Percentiles rank a stretch among this genome's conserved stretches.
phyloP scores from a whole-genome alignment of 2,329 filamentous ascomycete genomes.

The Albifimbria verrucaria region DNA sequence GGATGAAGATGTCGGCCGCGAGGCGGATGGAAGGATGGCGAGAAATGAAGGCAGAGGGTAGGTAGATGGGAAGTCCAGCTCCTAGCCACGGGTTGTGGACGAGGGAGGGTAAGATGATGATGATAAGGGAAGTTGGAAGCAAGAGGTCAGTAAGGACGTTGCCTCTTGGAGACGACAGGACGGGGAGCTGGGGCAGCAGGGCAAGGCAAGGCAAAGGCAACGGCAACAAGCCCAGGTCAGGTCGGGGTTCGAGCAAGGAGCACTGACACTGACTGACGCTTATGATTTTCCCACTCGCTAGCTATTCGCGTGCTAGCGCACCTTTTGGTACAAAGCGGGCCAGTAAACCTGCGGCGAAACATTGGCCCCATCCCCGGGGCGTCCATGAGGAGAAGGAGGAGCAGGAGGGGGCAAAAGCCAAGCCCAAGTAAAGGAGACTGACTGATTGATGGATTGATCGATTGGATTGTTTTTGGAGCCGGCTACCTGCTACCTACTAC shows the following conservation, averaged over 20 bases:
- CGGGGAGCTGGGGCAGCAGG: not conserved
- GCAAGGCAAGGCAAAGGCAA: not conserved
- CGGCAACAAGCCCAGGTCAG: no score
- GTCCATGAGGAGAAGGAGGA: not conserved
- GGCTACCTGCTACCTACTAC: no score
- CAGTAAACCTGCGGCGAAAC: slow-evolving; percentile 9
- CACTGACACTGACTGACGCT: not conserved
- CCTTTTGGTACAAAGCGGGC: not conserved
- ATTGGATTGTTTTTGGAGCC: no score
- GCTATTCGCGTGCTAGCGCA: not conserved
- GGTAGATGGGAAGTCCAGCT: slow-evolving; percentile 36
- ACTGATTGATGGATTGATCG: no score
- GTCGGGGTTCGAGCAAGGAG: not conserved
- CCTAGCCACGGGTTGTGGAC: slow-evolving; percentile 22
- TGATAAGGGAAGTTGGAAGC: not conserved
- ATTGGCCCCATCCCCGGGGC: slow-evolving; percentile 14
- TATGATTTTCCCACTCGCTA: not conserved
- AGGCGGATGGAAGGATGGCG: slow-evolving; percentile 33
- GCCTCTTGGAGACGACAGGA: slow-evolving; percentile 3
- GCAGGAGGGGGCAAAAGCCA: no score
- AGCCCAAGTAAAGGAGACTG: no score
- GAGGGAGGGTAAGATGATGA: slow-evolving; percentile 21
- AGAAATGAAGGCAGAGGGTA: slow-evolving; percentile 39
- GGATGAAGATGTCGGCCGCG: slow-evolving; percentile 30
- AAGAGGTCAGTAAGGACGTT: slow-evolving; percentile 9